Base-by-base conservation (phyloP, 768 basidiomycete species). In the Xerocomus brunneocitrinus region DNA sequence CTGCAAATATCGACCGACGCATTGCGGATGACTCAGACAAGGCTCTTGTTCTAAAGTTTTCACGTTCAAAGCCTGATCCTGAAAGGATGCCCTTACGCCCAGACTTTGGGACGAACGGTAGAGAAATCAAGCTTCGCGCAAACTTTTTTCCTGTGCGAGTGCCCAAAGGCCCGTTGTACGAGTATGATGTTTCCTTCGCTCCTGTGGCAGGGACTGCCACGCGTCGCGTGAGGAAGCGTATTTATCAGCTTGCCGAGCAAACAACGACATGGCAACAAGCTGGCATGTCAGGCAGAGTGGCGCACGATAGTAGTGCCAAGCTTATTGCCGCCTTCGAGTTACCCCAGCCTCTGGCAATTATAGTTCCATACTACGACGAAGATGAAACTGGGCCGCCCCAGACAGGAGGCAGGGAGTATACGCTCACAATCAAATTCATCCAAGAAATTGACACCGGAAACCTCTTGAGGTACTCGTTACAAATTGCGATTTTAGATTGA, bases 1-100 rank as follows among this genome's bases (percentile, higher is more conserved):
- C 64, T 67, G 85, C 62, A 58, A 73, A 79, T 13, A 66, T 91
- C 39, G 77, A 82, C 54, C 69, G 71, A 42, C 88, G 89, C 69
- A 64, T 67, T 70, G 32, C 67, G 50, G 72, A 76, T 48, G 54
- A 67, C 54, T 75, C 74, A 1, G 74, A 79, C 61, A 74, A 79
- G 46, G 61, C 68, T 4, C 70, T 81, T 4, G 65, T 82, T n/a
- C 61, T 66, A 46, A 47, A 62, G 61, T 30, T 71, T 73, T 41
- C 69, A 16, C 8, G 48, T 69, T 31, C 63, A 13, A 49, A 55
- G 13, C 56, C 64, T 27, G 62, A 56, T 14, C 27, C 52, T 1
- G 56, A 60, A 38, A 66, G 70, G 28, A 72, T 79, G 56, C 81
- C 81, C 27, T 56, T 67, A n/a, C 76, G 79, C 28, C 79, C 79